These are phyloP conservation scores for Rhizopus sp. DNA, from an alignment of 371 early-diverging fungal genomes.

Conservation along the genomic window DNA sequence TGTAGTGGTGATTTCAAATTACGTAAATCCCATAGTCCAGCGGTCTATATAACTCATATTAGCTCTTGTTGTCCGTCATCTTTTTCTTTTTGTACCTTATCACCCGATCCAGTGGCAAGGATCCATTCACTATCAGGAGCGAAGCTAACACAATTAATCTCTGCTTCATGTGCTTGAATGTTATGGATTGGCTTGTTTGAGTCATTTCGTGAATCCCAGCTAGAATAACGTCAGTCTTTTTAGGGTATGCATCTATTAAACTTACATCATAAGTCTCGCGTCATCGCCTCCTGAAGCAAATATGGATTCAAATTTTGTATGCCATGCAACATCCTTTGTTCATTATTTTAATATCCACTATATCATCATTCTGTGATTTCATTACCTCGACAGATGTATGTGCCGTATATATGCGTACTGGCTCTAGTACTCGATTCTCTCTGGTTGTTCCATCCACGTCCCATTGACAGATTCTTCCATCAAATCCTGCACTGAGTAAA, in stretches of 20 bases:
- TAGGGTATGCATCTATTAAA: background rate
- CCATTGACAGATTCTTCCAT: constrained; percentile 88
- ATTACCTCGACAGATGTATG: constrained; percentile 92
- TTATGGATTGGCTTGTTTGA: constrained; percentile 67
- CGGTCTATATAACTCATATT: constrained; percentile 54
- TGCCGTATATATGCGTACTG: constrained; percentile 72
- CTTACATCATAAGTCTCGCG: constrained; percentile 84
- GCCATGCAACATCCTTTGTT: constrained; percentile 91
- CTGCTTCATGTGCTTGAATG: constrained; percentile 88
- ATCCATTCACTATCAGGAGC: constrained; percentile 88
- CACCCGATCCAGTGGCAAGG: constrained; percentile 94
- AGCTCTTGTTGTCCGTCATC: background rate
- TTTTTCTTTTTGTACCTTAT: constrained; percentile 61
- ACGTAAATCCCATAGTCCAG: constrained; percentile 97
- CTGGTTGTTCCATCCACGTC: constrained; percentile 50
- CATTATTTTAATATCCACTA: constrained; percentile 2
- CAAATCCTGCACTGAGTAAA: constrained; percentile 82
- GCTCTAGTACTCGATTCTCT: constrained; percentile 75
- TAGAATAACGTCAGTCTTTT: constrained; percentile 25
- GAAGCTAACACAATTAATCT: constrained; percentile 95
- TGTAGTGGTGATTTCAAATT: constrained; percentile 83
- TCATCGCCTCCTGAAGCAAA: constrained; percentile 98
- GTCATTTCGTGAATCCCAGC: constrained; percentile 72
- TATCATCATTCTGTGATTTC: background rate
- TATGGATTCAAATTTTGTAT: constrained; percentile 73